Evolutionary conservation across 1,284 basidiomycete genomes (phyloP).

Genomic region (Cryptococcus sp.): DNA sequence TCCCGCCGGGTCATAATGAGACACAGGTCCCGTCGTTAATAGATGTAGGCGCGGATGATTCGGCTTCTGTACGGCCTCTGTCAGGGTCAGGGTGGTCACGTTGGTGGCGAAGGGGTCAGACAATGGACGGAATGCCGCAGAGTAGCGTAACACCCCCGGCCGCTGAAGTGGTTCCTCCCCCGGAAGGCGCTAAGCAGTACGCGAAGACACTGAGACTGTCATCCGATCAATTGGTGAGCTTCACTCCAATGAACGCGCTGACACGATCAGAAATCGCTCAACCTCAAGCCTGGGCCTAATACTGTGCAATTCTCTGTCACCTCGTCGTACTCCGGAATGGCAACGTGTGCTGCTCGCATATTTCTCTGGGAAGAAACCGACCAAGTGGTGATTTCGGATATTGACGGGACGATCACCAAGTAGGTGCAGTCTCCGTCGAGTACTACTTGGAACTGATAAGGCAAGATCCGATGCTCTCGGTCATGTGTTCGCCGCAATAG

Average conservation of each 20-base stretch:
- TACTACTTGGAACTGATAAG: conserved; percentile 5
- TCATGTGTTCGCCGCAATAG: conserved; percentile 97
- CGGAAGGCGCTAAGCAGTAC: conserved; percentile 57
- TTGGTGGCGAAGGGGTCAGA: conserved; percentile 46
- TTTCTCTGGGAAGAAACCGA: conserved; percentile 95
- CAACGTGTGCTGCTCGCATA: conserved; percentile 87
- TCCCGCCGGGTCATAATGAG: conserved; percentile 28
- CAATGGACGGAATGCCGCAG: not conserved
- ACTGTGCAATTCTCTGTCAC: conserved; percentile 88
- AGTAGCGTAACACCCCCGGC: not conserved
- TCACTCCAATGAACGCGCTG: not conserved
- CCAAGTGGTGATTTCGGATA: conserved; percentile 91
- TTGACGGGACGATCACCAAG: conserved; percentile 99
- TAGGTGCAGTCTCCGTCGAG: conserved; percentile 50
- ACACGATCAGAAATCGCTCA: conserved; percentile 70
- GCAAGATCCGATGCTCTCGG: conserved; percentile 91
- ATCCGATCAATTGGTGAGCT: conserved; percentile 73
- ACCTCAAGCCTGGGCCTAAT: conserved; percentile 87
- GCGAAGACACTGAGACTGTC: conserved; percentile 90
- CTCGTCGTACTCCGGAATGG: conserved; percentile 77
- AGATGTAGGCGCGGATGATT: too few species aligned
- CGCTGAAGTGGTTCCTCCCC: not conserved
- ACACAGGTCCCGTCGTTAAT: not conserved
- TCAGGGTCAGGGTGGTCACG: conserved; percentile 50
- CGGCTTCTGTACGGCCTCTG: conserved; percentile 17